Conservation (phyloP, 1,284 basidiomycete genomes). For the Leccinum fallax region DNA sequence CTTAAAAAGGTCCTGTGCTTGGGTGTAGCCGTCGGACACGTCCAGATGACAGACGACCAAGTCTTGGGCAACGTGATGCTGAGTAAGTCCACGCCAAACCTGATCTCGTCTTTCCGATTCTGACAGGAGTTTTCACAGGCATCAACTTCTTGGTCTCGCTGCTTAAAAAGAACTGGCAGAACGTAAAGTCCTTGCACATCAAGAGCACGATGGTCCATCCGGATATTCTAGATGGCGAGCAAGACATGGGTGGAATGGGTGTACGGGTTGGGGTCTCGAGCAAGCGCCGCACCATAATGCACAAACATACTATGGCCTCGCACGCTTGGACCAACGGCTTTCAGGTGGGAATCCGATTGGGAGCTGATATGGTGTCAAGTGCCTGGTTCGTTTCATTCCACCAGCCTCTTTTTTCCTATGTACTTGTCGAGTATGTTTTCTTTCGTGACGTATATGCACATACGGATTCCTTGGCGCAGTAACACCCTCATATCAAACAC, state of each 20-base stretch:
- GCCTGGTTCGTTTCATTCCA: slow-evolving; percentile 15
- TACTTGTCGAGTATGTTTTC: slow-evolving; percentile 17
- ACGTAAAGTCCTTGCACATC: slow-evolving; percentile 98
- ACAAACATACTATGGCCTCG: slow-evolving; percentile 79
- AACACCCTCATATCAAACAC: slow-evolving; percentile 11
- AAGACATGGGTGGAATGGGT: slow-evolving; percentile 8
- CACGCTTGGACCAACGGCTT: slow-evolving; percentile 91
- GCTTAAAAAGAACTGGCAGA: slow-evolving; percentile 99
- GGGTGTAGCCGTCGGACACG: slow-evolving; percentile 97
- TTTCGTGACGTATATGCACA: slow-evolving; percentile 18
- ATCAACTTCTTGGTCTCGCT: slow-evolving; percentile 99
- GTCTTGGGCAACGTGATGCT: slow-evolving; percentile 98
- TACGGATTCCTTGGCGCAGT: background rate
- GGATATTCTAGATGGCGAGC: slow-evolving; percentile 70
- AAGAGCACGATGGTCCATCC: slow-evolving; percentile 99
- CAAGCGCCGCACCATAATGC: slow-evolving; percentile 56
- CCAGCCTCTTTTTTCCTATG: slow-evolving; percentile 25
- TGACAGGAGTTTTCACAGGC: slow-evolving; percentile 47
- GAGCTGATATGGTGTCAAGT: slow-evolving; percentile 62
- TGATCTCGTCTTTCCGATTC: background rate
- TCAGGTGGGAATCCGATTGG: slow-evolving; percentile 75
- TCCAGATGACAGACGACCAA: slow-evolving; percentile 98
- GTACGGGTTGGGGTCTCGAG: slow-evolving; percentile 16
- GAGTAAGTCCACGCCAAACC: slow-evolving; percentile 50
- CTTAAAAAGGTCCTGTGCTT: slow-evolving; percentile 99